These are phyloP conservation scores for Pseudogymnoascus sp. DNA, from an alignment of 2,329 filamentous ascomycete genomes.

Conservation along the genomic window DNA sequence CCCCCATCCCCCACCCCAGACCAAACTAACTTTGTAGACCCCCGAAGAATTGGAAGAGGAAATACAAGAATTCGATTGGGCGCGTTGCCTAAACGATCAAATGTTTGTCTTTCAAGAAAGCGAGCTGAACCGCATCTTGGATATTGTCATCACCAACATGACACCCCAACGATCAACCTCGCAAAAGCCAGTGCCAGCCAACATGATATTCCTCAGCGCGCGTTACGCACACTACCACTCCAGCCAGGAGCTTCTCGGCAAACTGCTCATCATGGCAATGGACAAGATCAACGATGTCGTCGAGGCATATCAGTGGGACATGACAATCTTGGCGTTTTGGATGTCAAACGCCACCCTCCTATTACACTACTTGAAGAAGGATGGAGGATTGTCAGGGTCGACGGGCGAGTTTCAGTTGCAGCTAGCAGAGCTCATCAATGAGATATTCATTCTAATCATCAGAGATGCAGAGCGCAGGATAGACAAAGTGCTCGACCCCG, in stretches of 20 bases:
- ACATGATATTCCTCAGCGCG: slow-evolving; percentile 91
- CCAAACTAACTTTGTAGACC: slow-evolving; percentile 37
- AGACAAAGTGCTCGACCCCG: slow-evolving; percentile 87
- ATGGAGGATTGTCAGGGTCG: slow-evolving; percentile 67
- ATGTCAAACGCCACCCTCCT: slow-evolving; percentile 92
- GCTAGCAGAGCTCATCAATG: slow-evolving; percentile 88
- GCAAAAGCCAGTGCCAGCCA: slow-evolving; percentile 96
- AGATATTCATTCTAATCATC: slow-evolving; percentile 97
- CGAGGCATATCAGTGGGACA: slow-evolving; percentile 96
- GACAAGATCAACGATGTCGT: slow-evolving; percentile 96
- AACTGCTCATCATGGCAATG: slow-evolving; percentile 76
- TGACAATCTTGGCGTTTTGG: slow-evolving; percentile 99
- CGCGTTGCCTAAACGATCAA: slow-evolving; percentile 86
- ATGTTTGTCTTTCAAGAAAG: slow-evolving; percentile 99
- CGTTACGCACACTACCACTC: slow-evolving; percentile 96
- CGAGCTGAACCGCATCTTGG: slow-evolving; percentile 82
- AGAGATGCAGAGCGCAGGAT: slow-evolving; percentile 90
- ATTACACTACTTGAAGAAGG: slow-evolving; percentile 96
- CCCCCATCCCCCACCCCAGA: slow-evolving; percentile 19
- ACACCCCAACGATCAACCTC: slow-evolving; percentile 87
- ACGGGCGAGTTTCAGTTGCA: slow-evolving; percentile 88
- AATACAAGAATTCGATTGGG: slow-evolving; percentile 92
- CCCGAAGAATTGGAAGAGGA: slow-evolving; percentile 80
- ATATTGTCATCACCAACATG: slow-evolving; percentile 97
- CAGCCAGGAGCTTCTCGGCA: slow-evolving; percentile 71